A percentile compares a stretch with the other conserved stretches of the same genome.
Evolutionary conservation across 2,329 filamentous ascomycete genomes (phyloP).

Genomic region (Samsoniella hepiali): DNA sequence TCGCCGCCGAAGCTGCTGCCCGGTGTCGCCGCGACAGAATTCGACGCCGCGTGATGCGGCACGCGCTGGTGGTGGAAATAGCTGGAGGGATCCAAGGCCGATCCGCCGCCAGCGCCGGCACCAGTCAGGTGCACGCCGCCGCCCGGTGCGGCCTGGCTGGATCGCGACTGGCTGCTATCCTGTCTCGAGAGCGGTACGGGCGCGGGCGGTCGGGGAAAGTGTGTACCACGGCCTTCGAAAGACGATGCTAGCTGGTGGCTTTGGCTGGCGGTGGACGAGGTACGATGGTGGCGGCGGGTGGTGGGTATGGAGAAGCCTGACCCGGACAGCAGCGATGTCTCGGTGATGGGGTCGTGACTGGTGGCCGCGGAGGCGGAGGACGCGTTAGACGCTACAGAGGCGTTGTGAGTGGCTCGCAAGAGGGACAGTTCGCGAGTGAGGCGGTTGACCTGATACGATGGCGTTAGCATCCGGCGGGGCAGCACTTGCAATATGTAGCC

Average conservation of each 20-base stretch:
- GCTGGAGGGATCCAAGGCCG: conserved; percentile 33
- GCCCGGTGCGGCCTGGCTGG: conserved; percentile 47
- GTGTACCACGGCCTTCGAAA: conserved; percentile 37
- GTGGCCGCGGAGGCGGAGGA: conserved; percentile 58
- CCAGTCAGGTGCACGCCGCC: conserved; percentile 42
- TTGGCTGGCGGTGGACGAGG: conserved; percentile 56
- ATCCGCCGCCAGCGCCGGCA: not conserved
- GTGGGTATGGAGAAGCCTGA: conserved; percentile 57
- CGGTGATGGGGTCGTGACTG: conserved; percentile 45
- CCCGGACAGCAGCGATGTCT: conserved; percentile 54
- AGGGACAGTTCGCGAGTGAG: conserved; percentile 83
- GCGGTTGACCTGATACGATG: conserved; percentile 70
- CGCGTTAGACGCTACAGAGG: conserved; percentile 63
- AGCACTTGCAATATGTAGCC: not conserved
- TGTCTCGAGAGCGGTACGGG: conserved; percentile 49
- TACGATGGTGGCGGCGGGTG: conserved; percentile 54
- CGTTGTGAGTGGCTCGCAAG: conserved; percentile 69
- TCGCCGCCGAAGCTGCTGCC: conserved; percentile 34
- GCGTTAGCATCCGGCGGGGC: not conserved
- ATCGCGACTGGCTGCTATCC: conserved; percentile 53
- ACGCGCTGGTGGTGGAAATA: conserved; percentile 49
- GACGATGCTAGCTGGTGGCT: conserved; percentile 38
- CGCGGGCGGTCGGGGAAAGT: conserved; percentile 45
- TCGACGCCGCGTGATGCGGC: conserved; percentile 31
- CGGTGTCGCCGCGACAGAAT: conserved; percentile 40